Percentiles rank a stretch among this genome's conserved stretches.
Evolutionary conservation across 352 stramenopile genomes (phyloP).

Genomic region (Phytophthora hybrid): DNA sequence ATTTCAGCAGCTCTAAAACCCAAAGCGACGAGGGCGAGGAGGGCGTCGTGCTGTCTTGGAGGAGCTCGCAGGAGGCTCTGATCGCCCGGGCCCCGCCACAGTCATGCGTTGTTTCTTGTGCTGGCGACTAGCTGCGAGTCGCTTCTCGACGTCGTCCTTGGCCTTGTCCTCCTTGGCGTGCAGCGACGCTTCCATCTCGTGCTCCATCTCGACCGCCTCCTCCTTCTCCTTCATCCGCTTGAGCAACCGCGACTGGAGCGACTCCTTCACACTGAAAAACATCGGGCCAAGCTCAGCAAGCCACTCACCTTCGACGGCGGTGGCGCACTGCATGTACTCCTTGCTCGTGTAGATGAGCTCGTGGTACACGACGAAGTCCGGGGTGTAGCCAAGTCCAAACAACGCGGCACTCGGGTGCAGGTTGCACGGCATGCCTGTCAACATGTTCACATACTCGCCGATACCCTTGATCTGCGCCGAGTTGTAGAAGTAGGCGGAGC

Average conservation of each 20-base stretch:
- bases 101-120: constrained; percentile 73
- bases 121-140: constrained; percentile 26
- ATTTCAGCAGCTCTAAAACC: constrained; percentile 50
- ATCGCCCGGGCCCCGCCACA: constrained; percentile 63
- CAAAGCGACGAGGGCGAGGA: constrained; percentile 74
- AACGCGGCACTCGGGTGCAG: constrained; percentile 98
- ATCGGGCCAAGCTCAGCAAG: constrained; percentile 99
- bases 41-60: constrained; percentile 63
- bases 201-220: constrained; percentile 81
- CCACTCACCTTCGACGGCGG: constrained; percentile 99
- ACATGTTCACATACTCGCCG: constrained; percentile 99
- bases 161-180: constrained; percentile 35
- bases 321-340: constrained; percentile 98
- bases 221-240: constrained; percentile 90
- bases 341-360: constrained; percentile 99
- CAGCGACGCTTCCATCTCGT: constrained; percentile 72
- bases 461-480: constrained; percentile 99
- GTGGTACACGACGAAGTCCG: constrained; percentile 99
- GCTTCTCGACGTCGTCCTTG: constrained; percentile 29
- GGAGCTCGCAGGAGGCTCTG: constrained; percentile 31
- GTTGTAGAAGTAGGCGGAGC: constrained; percentile 99
- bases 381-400: constrained; percentile 98
- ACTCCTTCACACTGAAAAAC: constrained; percentile 99
- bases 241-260: constrained; percentile 92
- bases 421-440: constrained; percentile 97